Evolutionary conservation across 352 stramenopile genomes (phyloP).

Genomic region (Phytophthora gonapodyides): DNA sequence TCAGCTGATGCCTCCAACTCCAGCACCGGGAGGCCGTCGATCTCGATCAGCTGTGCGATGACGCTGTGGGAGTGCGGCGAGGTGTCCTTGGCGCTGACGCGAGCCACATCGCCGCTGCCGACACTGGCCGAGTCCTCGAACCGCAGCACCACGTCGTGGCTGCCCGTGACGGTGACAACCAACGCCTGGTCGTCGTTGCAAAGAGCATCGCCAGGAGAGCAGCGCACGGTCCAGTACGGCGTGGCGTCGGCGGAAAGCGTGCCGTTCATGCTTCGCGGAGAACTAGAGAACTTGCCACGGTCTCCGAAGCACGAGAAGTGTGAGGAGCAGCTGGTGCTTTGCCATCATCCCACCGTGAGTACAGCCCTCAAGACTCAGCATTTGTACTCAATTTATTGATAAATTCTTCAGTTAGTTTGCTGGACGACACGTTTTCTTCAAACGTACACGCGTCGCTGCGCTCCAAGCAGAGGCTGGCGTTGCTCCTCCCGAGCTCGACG

Average conservation of each 20-base stretch:
- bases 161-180: conserved; percentile 31
- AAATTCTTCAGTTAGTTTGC: conserved; percentile 10
- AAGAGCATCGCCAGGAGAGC: conserved; percentile 3
- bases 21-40: conserved; percentile 23
- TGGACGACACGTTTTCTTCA: conserved; percentile 15
- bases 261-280: conserved; percentile 9
- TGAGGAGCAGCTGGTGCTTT: conserved; percentile 6
- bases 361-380: too few species aligned
- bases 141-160: conserved; percentile 24
- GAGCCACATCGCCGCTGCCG: conserved; percentile 23
- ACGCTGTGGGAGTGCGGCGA: neutral
- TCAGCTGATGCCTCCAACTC: conserved; percentile 13
- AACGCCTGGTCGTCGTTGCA: conserved; percentile 17
- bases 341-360: conserved; percentile 3
- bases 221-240: conserved; percentile 27
- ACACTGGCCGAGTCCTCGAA: conserved; percentile 5
- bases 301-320: neutral
- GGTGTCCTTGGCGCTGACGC: conserved; percentile 2
- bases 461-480: conserved; percentile 16
- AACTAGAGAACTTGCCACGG: neutral
- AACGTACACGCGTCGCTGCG: conserved; percentile 27
- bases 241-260: conserved; percentile 5
- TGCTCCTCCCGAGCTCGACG: conserved; percentile 29
- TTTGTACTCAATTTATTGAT: too few species aligned
- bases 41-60: conserved; percentile 10